A percentile compares a stretch with the other conserved stretches of the same genome.
phyloP scores from a whole-genome alignment of 2,329 filamentous ascomycete genomes.

The Fusarium sp. region DNA sequence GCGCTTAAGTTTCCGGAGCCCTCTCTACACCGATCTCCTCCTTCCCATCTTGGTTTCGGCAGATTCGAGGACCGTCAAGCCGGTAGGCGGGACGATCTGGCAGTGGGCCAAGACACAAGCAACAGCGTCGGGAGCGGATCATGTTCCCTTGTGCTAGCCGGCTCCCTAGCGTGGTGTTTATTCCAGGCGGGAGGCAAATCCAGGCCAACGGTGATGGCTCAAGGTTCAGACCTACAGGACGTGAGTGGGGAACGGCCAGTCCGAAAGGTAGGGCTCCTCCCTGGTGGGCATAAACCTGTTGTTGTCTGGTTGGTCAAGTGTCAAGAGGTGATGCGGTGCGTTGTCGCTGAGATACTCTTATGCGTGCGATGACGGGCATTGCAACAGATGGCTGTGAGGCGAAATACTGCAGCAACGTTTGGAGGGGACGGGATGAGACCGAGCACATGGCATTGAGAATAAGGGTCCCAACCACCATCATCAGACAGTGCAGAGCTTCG shows the following conservation, averaged over 20 bases:
- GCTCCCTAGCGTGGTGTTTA: background rate
- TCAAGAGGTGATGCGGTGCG: background rate
- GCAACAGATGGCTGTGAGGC: background rate
- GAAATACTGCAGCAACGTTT: background rate
- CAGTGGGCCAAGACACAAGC: background rate
- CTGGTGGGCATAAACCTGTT: background rate
- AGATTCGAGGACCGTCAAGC: background rate
- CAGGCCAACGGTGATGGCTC: slow-evolving; percentile 6
- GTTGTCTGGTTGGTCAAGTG: background rate
- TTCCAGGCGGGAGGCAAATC: background rate
- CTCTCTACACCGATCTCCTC: background rate
- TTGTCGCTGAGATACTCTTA: background rate
- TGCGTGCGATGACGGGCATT: background rate
- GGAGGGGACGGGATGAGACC: slow-evolving; percentile 1
- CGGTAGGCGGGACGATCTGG: background rate
- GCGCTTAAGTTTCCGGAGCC: background rate
- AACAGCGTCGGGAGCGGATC: background rate
- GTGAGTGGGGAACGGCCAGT: slow-evolving; percentile 1
- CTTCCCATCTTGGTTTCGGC: background rate
- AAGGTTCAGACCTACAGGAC: slow-evolving; percentile 17
- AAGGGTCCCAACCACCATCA: slow-evolving; percentile 1
- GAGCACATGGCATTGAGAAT: slow-evolving; percentile 10
- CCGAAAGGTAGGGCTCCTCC: background rate
- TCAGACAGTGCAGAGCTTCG: background rate
- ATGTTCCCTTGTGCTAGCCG: background rate